Percentiles rank a stretch among this genome's conserved stretches.
Conservation (phyloP, 192 early-diverging fungal species). For the Globomyces pollinis-pini region DNA sequence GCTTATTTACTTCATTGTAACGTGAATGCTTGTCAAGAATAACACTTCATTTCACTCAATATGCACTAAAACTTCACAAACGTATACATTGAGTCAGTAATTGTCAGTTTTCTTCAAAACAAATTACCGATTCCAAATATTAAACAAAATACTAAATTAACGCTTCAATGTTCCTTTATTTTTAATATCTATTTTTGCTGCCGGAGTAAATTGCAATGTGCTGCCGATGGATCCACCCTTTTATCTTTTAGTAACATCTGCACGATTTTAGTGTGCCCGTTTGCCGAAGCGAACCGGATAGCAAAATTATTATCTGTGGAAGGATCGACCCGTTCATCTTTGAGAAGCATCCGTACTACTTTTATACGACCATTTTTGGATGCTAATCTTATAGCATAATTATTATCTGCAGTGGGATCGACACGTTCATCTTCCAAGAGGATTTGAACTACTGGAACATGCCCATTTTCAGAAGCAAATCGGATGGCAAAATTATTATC, state of each 20-base stretch:
- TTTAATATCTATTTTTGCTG: too few species aligned
- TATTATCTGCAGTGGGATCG: slow-evolving; percentile 9
- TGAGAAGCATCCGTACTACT: background rate
- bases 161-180: too few species aligned
- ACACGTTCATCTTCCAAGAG: slow-evolving; percentile 14
- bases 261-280: background rate
- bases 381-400: background rate
- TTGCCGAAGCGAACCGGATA: background rate
- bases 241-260: background rate
- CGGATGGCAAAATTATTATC: background rate
- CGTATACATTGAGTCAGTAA: too few species aligned
- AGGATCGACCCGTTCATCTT: background rate
- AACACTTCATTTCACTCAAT: too few species aligned
- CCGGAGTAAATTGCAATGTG: background rate
- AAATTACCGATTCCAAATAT: too few species aligned
- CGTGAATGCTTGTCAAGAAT: too few species aligned
- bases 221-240: background rate
- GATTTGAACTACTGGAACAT: slow-evolving; percentile 4
- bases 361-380: background rate
- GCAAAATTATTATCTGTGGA: background rate
- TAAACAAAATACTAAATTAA: too few species aligned
- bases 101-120: too few species aligned
- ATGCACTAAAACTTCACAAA: too few species aligned
- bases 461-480: slow-evolving; percentile 1
- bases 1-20: too few species aligned